phyloP scores from a whole-genome alignment of 257 asterid genomes.

The Parsonsia alboflavescens region DNA sequence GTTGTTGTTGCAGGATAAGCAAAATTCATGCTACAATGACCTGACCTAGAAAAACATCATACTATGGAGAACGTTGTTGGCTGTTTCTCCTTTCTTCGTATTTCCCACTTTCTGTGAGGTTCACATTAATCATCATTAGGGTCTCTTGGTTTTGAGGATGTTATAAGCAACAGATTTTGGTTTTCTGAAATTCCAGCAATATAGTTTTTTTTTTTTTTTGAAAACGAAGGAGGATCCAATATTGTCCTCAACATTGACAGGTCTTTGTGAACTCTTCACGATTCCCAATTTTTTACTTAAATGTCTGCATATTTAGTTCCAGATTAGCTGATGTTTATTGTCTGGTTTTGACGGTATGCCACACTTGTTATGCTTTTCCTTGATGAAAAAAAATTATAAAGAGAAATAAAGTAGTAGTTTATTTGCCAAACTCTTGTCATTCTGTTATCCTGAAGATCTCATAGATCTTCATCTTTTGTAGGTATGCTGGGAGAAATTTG shows the following conservation, averaged over 20 bases:
- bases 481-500: slow-evolving; percentile 89
- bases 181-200: neutral
- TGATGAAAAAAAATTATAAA: neutral
- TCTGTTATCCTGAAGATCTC: neutral
- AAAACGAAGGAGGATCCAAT: neutral
- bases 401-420: neutral
- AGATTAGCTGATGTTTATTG: too few relatives aligned
- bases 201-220: neutral
- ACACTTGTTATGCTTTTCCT: neutral
- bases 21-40: neutral
- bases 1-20: neutral
- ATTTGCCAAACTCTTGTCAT: neutral
- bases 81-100: neutral
- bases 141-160: neutral
- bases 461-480: slow-evolving; percentile 9
- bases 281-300: neutral
- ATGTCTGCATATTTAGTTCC: neutral
- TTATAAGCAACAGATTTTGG: neutral
- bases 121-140: neutral
- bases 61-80: neutral
- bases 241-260: neutral
- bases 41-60: neutral
- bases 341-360: neutral
- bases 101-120: neutral
- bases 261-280: neutral